Evolutionary conservation across 768 basidiomycete species (phyloP).

Genomic region (Solioccasus polychromus): DNA sequence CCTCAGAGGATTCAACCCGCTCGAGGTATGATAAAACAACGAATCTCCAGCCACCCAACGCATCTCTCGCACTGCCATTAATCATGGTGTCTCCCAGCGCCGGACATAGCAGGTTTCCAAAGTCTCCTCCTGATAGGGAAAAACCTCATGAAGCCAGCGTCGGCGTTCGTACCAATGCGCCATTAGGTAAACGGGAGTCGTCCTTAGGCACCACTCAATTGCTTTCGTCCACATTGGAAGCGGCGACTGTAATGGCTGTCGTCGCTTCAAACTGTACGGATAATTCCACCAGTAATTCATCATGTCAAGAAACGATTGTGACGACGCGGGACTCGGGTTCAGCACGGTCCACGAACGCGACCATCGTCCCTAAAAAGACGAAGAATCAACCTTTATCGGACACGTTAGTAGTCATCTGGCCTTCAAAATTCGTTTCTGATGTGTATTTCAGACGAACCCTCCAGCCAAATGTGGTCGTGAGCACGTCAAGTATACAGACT

Average conservation of each 20-base stretch:
- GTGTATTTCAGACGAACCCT: constrained; percentile 1
- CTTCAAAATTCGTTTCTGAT: neutral
- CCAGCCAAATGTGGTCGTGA: neutral
- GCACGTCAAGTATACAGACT: neutral
- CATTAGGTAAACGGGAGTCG: neutral
- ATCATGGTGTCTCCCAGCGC: constrained; percentile 2
- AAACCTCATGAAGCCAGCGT: neutral
- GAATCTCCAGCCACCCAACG: neutral
- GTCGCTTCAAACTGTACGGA: neutral
- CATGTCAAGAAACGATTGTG: neutral
- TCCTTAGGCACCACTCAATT: neutral
- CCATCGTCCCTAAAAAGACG: neutral
- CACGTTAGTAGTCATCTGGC: neutral
- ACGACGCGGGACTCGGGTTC: neutral
- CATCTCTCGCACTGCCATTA: neutral
- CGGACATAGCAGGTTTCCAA: neutral
- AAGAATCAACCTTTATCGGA: neutral
- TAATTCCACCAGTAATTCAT: neutral
- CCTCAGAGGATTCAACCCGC: neutral
- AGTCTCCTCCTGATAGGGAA: neutral
- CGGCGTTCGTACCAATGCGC: neutral
- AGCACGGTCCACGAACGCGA: neutral
- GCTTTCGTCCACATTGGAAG: neutral
- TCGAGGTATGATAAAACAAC: neutral
- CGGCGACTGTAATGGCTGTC: neutral